phyloP scores from a whole-genome alignment of 345 rosid species.

The Salix viminalis region DNA sequence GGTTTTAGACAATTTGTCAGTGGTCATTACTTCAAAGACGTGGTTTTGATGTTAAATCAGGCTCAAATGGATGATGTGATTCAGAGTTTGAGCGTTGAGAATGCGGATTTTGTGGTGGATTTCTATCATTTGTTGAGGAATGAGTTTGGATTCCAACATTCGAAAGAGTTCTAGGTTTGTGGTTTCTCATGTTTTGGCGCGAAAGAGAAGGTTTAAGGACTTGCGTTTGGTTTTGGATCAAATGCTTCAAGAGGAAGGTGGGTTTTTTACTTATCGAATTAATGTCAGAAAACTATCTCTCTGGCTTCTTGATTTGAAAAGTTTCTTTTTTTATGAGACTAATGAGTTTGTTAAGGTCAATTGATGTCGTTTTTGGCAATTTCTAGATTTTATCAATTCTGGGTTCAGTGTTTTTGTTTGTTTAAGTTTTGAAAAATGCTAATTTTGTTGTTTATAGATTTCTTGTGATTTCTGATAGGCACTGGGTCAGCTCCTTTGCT shows the following conservation, averaged over 20 bases:
- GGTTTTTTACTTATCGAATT: background rate
- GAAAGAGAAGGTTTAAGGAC: slow-evolving; percentile 45
- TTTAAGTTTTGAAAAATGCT: slow-evolving; percentile 9
- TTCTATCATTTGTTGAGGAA: slow-evolving; percentile 53
- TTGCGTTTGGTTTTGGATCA: slow-evolving; percentile 44
- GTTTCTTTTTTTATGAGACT: background rate
- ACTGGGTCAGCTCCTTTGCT: slow-evolving; percentile 56
- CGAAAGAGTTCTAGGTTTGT: slow-evolving; percentile 42
- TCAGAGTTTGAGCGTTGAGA: slow-evolving; percentile 33
- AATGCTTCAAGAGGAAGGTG: slow-evolving; percentile 60
- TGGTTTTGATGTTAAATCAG: slow-evolving; percentile 36
- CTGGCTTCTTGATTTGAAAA: no score
- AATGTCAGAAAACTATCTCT: background rate
- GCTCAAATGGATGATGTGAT: slow-evolving; percentile 48
- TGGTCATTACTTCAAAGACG: slow-evolving; percentile 30
- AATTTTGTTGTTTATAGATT: slow-evolving; percentile 34
- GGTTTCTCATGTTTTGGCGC: slow-evolving; percentile 54
- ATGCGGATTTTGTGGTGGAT: slow-evolving; percentile 43
- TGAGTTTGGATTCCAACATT: slow-evolving; percentile 52
- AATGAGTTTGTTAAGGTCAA: background rate
- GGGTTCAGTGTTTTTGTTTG: background rate
- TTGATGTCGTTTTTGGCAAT: background rate
- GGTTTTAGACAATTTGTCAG: slow-evolving; percentile 45
- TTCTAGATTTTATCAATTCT: no score
- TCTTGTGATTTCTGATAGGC: slow-evolving; percentile 51